Evolutionary conservation across 2,329 filamentous ascomycete genomes (phyloP).

Genomic region (Beauveria rudraprayagi): DNA sequence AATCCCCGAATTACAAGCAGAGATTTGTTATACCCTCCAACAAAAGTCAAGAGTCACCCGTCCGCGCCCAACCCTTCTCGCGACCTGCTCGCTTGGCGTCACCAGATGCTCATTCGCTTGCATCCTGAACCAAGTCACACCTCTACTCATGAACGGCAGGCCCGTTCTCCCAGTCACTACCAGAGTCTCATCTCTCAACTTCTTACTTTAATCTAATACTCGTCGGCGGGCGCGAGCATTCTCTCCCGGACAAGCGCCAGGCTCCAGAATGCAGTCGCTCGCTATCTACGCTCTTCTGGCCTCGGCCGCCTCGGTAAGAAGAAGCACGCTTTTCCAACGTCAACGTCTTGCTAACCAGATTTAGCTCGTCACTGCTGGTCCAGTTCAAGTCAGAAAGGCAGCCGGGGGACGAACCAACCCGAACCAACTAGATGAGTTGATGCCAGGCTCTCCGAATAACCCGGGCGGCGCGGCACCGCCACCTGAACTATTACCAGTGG

Average conservation of each 20-base stretch:
- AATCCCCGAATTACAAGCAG: background rate
- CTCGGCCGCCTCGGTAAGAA: slow-evolving; percentile 15
- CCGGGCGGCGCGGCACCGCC: no score
- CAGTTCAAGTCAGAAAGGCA: slow-evolving; percentile 1
- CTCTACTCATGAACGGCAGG: slow-evolving; percentile 5
- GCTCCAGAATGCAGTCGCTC: slow-evolving; percentile 15
- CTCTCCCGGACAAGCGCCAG: background rate
- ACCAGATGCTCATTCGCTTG: slow-evolving; percentile 5
- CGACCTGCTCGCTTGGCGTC: background rate
- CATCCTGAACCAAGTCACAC: background rate
- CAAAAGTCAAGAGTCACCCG: background rate
- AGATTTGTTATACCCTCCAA: background rate
- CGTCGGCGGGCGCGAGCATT: slow-evolving; percentile 1
- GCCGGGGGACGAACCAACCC: slow-evolving; percentile 1
- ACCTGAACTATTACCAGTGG: no score
- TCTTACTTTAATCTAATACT: background rate
- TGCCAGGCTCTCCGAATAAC: background rate
- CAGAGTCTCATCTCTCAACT: background rate
- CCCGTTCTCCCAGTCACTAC: background rate
- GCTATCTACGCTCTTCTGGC: slow-evolving; percentile 15
- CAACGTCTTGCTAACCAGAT: background rate
- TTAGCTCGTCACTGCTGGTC: slow-evolving; percentile 4
- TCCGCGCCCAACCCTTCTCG: background rate
- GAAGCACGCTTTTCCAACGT: background rate
- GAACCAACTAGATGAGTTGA: slow-evolving; percentile 12